Evolutionary conservation across 2,329 filamentous ascomycete genomes (phyloP).

Genomic region (Botrytis porri): DNA sequence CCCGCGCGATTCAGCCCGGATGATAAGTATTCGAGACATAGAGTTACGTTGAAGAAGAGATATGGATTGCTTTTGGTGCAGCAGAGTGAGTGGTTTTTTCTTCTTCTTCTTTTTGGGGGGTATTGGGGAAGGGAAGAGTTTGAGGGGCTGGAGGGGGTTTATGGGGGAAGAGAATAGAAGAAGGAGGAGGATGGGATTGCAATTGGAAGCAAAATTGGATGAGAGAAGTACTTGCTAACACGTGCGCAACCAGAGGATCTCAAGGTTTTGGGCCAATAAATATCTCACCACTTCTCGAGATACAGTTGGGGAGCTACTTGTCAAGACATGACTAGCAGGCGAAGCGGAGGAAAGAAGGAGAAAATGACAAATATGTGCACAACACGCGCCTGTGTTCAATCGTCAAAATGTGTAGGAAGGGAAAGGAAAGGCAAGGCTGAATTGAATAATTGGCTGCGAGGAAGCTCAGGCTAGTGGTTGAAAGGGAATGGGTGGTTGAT

Average conservation of each 20-base stretch:
- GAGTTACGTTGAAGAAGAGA: slow-evolving; percentile 91
- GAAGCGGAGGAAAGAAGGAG: not conserved
- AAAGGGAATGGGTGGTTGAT: not conserved
- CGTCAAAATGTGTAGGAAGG: not conserved
- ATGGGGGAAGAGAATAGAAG: not conserved
- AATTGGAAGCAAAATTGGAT: not conserved
- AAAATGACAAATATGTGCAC: not conserved
- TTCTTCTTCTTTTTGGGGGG: no score
- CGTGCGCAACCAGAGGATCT: slow-evolving; percentile 40
- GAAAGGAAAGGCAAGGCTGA: no score
- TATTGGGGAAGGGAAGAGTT: no score
- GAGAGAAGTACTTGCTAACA: slow-evolving; percentile 22
- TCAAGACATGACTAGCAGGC: not conserved
- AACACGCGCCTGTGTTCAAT: not conserved
- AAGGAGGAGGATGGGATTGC: not conserved
- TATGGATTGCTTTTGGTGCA: slow-evolving; percentile 87
- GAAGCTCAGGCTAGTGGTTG: not conserved
- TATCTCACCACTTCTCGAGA: not conserved
- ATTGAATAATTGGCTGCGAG: not conserved
- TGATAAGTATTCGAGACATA: slow-evolving; percentile 97
- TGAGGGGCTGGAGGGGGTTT: no score
- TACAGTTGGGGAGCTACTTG: not conserved
- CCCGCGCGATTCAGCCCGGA: slow-evolving; percentile 96
- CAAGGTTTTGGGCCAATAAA: slow-evolving; percentile 44
- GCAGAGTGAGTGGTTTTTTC: slow-evolving; percentile 51